Evolutionary conservation across 2,329 filamentous ascomycete genomes (phyloP).

Genomic region (Rhynchosporium secalis): DNA sequence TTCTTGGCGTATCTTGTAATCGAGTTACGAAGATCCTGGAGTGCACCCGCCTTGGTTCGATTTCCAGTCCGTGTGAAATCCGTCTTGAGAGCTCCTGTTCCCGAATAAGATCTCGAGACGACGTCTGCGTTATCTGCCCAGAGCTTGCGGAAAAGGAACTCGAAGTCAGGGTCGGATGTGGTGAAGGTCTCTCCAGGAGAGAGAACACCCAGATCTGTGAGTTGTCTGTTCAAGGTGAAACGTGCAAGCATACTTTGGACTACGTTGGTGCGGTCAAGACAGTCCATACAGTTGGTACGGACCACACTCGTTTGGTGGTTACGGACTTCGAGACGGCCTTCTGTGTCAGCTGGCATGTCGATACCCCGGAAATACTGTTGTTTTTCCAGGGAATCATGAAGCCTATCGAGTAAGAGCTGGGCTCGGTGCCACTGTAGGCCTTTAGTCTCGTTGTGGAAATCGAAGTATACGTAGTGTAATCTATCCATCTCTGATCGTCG

Average conservation of each 20-base stretch:
- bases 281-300: constrained; percentile 99
- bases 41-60: constrained; percentile 78
- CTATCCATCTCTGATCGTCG: constrained; percentile 68
- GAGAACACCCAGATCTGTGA: constrained; percentile 81
- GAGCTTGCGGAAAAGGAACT: constrained; percentile 90
- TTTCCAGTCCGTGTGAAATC: constrained; percentile 94
- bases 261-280: constrained; percentile 94
- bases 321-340: constrained; percentile 76
- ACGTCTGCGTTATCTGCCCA: constrained; percentile 99
- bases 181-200: constrained; percentile 73
- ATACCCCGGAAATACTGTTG: constrained; percentile 93
- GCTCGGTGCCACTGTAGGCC: constrained; percentile 92
- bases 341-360: constrained; percentile 72
- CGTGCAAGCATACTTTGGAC: constrained; percentile 96
- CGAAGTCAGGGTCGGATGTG: constrained; percentile 76
- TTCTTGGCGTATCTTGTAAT: constrained; percentile 87
- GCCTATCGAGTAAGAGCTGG: constrained; percentile 78
- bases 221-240: constrained; percentile 83
- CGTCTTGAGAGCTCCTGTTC: constrained; percentile 96
- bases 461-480: constrained; percentile 96
- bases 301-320: constrained; percentile 86
- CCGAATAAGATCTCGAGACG: constrained; percentile 88
- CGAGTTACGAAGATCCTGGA: constrained; percentile 86
- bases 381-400: constrained; percentile 71
- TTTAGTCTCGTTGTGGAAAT: constrained; percentile 98